phyloP scores from a whole-genome alignment of 345 rosid genomes.

The Populus euphratica region DNA sequence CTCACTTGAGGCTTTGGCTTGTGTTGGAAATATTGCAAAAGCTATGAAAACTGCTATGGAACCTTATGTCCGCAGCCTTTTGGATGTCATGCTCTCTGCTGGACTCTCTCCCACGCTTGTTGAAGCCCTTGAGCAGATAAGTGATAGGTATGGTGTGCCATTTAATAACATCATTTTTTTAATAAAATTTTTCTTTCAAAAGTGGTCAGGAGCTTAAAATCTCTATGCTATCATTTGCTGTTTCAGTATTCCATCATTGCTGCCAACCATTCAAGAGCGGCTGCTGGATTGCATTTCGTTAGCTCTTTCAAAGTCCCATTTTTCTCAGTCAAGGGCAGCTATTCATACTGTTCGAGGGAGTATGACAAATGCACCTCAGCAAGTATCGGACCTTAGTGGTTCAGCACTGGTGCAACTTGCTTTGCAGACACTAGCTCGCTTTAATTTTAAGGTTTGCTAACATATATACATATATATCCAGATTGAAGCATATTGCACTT shows the following conservation, averaged over 20 bases:
- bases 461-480: background rate
- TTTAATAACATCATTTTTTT: slow-evolving; percentile 14
- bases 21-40: slow-evolving; percentile 94
- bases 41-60: slow-evolving; percentile 91
- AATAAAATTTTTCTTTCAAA: background rate
- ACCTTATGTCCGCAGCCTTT: slow-evolving; percentile 69
- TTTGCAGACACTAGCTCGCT: slow-evolving; percentile 87
- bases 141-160: slow-evolving; percentile 47
- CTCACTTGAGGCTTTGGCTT: slow-evolving; percentile 91
- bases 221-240: slow-evolving; percentile 12
- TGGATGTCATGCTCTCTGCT: slow-evolving; percentile 84
- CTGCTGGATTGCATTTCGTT: slow-evolving; percentile 73
- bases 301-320: slow-evolving; percentile 76
- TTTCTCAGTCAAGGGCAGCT: slow-evolving; percentile 64
- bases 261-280: slow-evolving; percentile 80
- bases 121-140: slow-evolving; percentile 86
- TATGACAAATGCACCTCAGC: slow-evolving; percentile 47
- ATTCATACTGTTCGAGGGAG: slow-evolving; percentile 54
- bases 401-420: slow-evolving; percentile 89
- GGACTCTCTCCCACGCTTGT: slow-evolving; percentile 83
- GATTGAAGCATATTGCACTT: slow-evolving; percentile 8
- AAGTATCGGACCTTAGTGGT: slow-evolving; percentile 61
- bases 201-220: background rate
- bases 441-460: slow-evolving; percentile 75
- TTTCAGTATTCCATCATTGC: slow-evolving; percentile 85